Evolutionary conservation across 108 stramenopile genomes (phyloP), one percentile per base, ranked within the genome.

Genomic region (Skeletonema costatum): DNA sequence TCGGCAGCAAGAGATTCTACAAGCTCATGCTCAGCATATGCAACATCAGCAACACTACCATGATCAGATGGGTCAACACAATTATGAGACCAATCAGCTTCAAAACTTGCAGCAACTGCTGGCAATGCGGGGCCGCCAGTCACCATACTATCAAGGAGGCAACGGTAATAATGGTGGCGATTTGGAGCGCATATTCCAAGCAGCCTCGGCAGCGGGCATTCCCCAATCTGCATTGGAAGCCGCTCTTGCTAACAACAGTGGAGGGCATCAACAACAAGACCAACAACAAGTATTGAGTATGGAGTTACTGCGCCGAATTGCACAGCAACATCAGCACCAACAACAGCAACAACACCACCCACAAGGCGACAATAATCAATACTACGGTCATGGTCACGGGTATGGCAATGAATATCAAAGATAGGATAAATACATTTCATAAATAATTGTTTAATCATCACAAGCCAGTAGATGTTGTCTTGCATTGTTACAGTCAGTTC

Each of bases 41-140:
- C 80, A 85, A 36, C 80, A 85, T 21, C 66, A 68, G 3, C 42
- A 56, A 33, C 71, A 73, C 5, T 59, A 68, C 17, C 80, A 71
- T 35, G 70, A 71, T 2, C 71, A 68, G 13, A 39, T 42, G 11
- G 80, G 77, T 50, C 71, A 68, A 25, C 64, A 68, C 6, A 60
- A 75, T 25, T 84, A 87, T 44, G 41, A 73, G 21, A 33, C 44
- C 4, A 63, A 73, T 19, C 60, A 73, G 62, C 62, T 63, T 17
- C 72, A 80, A 5, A 70, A 73, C 56, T 31, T 74, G 21, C 74
- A 75, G 53, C 64, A 66, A 1, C 17, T 82, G 30, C 61, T 82
- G 56, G 53, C 74, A 19, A 61, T 70, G 60, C 80, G 74, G 30
- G 42, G 42, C 63, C 39, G 64, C 17, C 42, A 64, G 41, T 56